Base-by-base conservation (phyloP, 176 grass and related monocot species). In the Chrysopogon serrulatus region DNA sequence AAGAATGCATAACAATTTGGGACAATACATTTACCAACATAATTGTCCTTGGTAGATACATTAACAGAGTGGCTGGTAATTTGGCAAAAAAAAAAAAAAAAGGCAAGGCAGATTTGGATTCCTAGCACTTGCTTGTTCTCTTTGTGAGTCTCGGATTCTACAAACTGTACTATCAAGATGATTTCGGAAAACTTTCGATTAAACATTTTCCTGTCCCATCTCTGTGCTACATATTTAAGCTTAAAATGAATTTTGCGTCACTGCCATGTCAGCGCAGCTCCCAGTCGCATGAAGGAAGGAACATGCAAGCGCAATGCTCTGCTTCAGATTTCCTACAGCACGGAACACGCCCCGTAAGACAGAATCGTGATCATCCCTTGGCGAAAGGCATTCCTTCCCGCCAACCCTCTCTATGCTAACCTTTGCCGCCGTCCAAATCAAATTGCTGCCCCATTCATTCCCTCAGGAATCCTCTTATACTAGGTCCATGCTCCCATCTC, bases 301-400 rank as follows among this genome's bases (percentile, higher is more conserved):
- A 60, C 82, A 13, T 72, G 27, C 39, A 51, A 63, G 59, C 40
- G 13, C 10, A 28, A 72, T 62, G 42, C 21, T 21, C 21, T 47
- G 19, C 74, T 53, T 12, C 61, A 18, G 21, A 68, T 44, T 65
- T 64, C 10, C 37, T 17, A 44, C 6, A 54, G 36, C 19, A 27
- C n/a, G n/a, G n/a, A n/a, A n/a, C n/a, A n/a, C n/a, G 30, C 68
- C 26, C 5, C 23, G 65, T 47, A 89, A 44, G 73, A 28, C 51
- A 85, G 93, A 77, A 95, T 93, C 90, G 68, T 42, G 74, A 85
- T 87, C 88, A 80, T 73, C 86, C 60, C 13, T 47, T 66, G 17
- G 41, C 71, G 21, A 74, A 95, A 93, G 91, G 68, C 73, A 91
- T 96, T 35, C 94, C 88, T 91, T 96, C 73, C 94, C 87, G 83